Conservation (phyloP, 1,139 yeast genomes). For the Kurtzmaniella quercitrusa region DNA sequence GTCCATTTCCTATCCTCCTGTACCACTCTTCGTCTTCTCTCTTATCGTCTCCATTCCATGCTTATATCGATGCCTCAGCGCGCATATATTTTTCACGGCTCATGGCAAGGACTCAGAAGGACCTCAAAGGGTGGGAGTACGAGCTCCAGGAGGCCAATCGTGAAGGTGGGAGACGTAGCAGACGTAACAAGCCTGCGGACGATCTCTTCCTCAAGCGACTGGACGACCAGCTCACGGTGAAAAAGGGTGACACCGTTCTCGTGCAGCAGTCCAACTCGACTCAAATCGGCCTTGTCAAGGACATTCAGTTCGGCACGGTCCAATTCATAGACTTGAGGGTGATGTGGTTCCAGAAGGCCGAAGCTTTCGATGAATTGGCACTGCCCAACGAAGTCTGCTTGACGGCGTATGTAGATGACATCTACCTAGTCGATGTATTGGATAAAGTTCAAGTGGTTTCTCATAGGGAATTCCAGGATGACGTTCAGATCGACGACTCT, state of each 20-base stretch:
- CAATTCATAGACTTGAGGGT: slow-evolving; percentile 35
- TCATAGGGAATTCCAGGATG: slow-evolving; percentile 16
- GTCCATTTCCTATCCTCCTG: too few species aligned
- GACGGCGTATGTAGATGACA: slow-evolving; percentile 33
- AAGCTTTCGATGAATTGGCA: slow-evolving; percentile 18
- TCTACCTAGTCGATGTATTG: slow-evolving; percentile 25
- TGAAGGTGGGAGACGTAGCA: slow-evolving; percentile 4
- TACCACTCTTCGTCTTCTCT: too few species aligned
- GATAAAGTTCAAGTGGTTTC: slow-evolving; percentile 34
- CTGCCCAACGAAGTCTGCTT: slow-evolving; percentile 38
- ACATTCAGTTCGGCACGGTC: slow-evolving; percentile 36
- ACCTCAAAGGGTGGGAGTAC: slow-evolving; percentile 32
- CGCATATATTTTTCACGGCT: neutral
- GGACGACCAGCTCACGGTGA: slow-evolving; percentile 32
- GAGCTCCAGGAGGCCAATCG: slow-evolving; percentile 13
- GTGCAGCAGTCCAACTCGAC: slow-evolving; percentile 17
- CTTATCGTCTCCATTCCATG: too few species aligned
- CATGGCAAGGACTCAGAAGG: slow-evolving; percentile 22
- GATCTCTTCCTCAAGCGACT: slow-evolving; percentile 21
- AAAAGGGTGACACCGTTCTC: slow-evolving; percentile 37
- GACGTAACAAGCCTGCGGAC: slow-evolving; percentile 11
- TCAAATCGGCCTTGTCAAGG: slow-evolving; percentile 37
- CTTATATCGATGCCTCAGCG: neutral
- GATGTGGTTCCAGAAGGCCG: slow-evolving; percentile 27
- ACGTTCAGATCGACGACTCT: slow-evolving; percentile 28